These are phyloP conservation scores for Hortaea sp. DNA, from an alignment of 2,329 filamentous ascomycete species.

Conservation along the genomic window DNA sequence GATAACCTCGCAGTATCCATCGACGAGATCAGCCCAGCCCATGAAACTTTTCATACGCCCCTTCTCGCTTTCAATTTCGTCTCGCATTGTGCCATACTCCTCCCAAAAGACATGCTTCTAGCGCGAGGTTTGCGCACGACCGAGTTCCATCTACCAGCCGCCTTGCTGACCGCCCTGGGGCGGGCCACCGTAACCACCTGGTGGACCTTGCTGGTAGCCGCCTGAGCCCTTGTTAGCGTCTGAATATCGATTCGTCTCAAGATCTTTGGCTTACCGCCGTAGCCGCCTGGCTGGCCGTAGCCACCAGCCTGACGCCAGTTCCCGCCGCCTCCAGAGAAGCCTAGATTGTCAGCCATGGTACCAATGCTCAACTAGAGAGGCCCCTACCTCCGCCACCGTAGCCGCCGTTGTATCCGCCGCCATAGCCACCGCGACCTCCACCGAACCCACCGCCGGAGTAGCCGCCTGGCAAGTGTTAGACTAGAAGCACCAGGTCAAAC, in stretches of 20 bases:
- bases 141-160: constrained; percentile 3
- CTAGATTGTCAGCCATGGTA: not conserved
- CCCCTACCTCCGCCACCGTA: constrained; percentile 7
- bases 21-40: too few species aligned
- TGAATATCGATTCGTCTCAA: constrained; percentile 7
- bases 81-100: too few species aligned
- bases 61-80: too few species aligned
- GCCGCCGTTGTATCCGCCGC: constrained; percentile 19
- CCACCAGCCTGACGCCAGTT: constrained; percentile 19
- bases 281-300: constrained; percentile 11
- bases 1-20: too few species aligned
- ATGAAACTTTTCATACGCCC: too few species aligned
- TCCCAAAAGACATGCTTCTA: too few species aligned
- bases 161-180: constrained; percentile 15
- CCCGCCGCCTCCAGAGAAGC: constrained; percentile 11
- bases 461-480: constrained; percentile 7
- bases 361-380: not conserved
- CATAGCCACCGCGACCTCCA: constrained; percentile 15
- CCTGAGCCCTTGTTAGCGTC: constrained; percentile 7
- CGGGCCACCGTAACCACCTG: constrained; percentile 20
- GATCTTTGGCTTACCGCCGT: constrained; percentile 3
- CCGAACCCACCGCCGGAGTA: constrained; percentile 15
- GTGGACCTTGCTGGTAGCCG: constrained; percentile 16
- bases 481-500: not conserved
- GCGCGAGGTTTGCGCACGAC: not conserved